Evolutionary conservation across 352 stramenopile species (phyloP).

Genomic region (Phytophthora vignae): DNA sequence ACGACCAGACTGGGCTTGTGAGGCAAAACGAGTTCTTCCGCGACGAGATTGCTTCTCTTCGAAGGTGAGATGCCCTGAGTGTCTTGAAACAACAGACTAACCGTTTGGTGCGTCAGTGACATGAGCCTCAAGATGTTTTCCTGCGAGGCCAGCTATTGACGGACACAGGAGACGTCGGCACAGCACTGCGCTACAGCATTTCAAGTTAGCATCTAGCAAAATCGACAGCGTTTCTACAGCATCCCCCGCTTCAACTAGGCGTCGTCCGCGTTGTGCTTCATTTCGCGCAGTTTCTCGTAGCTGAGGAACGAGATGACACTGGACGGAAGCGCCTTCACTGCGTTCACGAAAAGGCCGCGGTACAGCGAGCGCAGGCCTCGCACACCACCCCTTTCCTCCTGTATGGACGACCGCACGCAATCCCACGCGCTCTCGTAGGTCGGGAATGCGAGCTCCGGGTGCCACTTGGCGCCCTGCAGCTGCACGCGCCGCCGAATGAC

Average conservation of each 20-base stretch:
- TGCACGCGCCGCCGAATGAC: constrained; percentile 83
- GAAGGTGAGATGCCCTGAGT: not conserved
- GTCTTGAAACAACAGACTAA: not conserved
- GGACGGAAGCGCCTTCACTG: constrained; percentile 71
- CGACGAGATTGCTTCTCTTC: not conserved
- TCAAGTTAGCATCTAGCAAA: not conserved
- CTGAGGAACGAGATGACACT: constrained; percentile 82
- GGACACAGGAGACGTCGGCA: not conserved
- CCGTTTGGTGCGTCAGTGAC: not conserved
- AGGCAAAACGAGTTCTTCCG: not conserved
- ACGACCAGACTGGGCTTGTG: not conserved
- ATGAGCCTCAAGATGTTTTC: not conserved
- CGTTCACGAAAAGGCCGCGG: constrained; percentile 78
- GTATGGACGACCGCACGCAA: constrained; percentile 64
- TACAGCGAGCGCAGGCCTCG: constrained; percentile 65
- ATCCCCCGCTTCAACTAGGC: constrained; percentile 15
- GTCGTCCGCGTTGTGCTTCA: constrained; percentile 51
- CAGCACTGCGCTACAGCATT: constrained; percentile 2
- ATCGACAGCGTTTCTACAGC: not conserved
- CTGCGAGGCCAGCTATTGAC: not conserved
- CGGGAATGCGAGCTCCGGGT: constrained; percentile 66
- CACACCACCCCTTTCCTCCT: constrained; percentile 38
- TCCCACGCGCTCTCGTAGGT: constrained; percentile 79
- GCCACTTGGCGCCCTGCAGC: constrained; percentile 69
- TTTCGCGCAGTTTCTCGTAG: constrained; percentile 81